Conservation (phyloP, 108 stramenopile genomes). For the Nitzschia sp. region DNA sequence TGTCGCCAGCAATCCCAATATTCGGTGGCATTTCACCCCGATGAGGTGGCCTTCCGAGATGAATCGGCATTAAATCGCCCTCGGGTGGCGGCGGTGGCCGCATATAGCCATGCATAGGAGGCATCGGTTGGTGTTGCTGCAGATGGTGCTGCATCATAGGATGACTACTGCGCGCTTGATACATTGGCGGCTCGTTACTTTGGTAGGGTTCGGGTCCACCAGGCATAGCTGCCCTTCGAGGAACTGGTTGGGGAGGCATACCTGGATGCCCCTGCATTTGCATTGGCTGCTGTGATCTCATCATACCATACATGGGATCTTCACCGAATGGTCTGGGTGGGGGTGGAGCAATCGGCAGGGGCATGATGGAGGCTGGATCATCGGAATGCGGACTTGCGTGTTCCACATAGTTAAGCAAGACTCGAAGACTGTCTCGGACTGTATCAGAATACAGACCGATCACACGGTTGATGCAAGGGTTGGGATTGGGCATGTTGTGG, state of each 20-base stretch:
- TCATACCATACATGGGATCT: not conserved
- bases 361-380: not conserved
- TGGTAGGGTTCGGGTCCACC: not conserved
- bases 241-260: not conserved
- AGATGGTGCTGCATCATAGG: constrained; percentile 1
- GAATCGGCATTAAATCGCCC: not conserved
- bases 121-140: constrained; percentile 4
- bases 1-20: not conserved
- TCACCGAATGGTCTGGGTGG: not conserved
- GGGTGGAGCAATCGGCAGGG: not conserved
- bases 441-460: constrained; percentile 42
- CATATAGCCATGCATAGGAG: constrained; percentile 5
- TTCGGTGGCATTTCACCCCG: not conserved
- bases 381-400: constrained; percentile 9
- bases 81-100: not conserved
- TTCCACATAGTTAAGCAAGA: constrained; percentile 42
- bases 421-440: constrained; percentile 38
- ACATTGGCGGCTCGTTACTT: not conserved
- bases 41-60: not conserved
- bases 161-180: too few relatives aligned
- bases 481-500: constrained; percentile 66
- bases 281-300: not conserved
- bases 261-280: not conserved
- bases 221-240: not conserved
- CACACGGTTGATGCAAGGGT: constrained; percentile 41